These are phyloP conservation scores for Candida chauliodis DNA, from an alignment of 805 yeast genomes.

Conservation along the genomic window DNA sequence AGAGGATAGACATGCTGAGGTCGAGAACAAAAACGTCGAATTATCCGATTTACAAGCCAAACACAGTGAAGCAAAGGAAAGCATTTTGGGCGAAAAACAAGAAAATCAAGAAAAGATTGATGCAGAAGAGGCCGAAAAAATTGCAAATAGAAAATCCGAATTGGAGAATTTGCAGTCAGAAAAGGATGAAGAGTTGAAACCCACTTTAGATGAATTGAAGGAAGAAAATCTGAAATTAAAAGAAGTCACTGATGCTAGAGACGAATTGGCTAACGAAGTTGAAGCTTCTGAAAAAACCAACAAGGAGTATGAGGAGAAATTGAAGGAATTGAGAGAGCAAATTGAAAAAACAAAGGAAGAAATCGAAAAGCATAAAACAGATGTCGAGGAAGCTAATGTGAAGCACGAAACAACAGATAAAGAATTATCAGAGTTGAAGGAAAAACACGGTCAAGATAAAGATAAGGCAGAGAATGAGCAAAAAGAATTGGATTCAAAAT, in stretches of 20 bases:
- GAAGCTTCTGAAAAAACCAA: conserved; percentile 43
- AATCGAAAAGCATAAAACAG: conserved; percentile 29
- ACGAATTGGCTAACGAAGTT: conserved; percentile 42
- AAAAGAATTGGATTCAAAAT: conserved; percentile 39
- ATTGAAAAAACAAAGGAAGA: conserved; percentile 39
- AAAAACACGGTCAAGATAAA: conserved; percentile 21
- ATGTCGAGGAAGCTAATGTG: conserved; percentile 29
- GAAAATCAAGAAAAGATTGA: conserved; percentile 44
- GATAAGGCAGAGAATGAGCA: conserved; percentile 24
- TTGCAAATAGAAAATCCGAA: conserved; percentile 43
- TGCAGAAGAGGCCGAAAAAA: conserved; percentile 41
- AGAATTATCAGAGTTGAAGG: conserved; percentile 35
- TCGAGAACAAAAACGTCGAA: conserved; percentile 24
- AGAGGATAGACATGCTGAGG: conserved; percentile 25
- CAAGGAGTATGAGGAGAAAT: conserved; percentile 40
- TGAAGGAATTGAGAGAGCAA: conserved; percentile 42
- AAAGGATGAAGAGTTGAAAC: conserved; percentile 52
- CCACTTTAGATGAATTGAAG: conserved; percentile 50
- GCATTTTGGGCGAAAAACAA: conserved; percentile 42
- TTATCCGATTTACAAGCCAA: conserved; percentile 34
- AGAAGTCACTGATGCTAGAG: conserved; percentile 49
- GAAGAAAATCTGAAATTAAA: conserved; percentile 47
- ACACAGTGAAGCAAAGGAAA: conserved; percentile 39
- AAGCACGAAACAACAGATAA: conserved; percentile 39
- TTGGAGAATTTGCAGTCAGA: conserved; percentile 49